Percentiles rank a stretch among this genome's conserved stretches.
phyloP scores from a whole-genome alignment of 306 rosid species.

The Quercus aquifolioides region DNA sequence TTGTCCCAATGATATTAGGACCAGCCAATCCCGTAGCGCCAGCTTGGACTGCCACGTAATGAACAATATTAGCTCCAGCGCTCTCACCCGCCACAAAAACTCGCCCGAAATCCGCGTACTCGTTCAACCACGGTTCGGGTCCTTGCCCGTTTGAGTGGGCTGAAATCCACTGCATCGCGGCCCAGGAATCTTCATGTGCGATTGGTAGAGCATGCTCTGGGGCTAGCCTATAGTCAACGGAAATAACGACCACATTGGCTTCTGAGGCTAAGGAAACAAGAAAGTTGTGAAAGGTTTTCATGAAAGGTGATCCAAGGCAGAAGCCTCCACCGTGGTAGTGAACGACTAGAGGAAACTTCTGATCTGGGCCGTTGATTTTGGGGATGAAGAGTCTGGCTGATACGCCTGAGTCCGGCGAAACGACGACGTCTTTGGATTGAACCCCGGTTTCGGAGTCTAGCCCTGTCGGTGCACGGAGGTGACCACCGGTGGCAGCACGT shows the following conservation, averaged over 20 bases:
- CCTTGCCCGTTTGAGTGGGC: conserved; percentile 9
- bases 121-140: conserved; percentile 29
- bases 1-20: conserved; percentile 3
- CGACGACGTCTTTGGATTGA: conserved; percentile 16
- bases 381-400: conserved; percentile 23
- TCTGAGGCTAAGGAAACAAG: conserved; percentile 2
- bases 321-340: conserved; percentile 34
- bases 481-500: no score
- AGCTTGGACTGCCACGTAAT: conserved; percentile 22
- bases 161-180: conserved; percentile 24
- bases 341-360: conserved; percentile 26
- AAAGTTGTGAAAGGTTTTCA: neutral
- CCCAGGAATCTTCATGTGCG: conserved; percentile 23
- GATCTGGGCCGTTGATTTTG: neutral
- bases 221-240: conserved; percentile 28
- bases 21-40: conserved; percentile 5
- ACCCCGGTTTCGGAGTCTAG: conserved; percentile 17
- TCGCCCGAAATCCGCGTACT: conserved; percentile 16
- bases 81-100: conserved; percentile 31
- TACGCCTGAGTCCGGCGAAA: conserved; percentile 1
- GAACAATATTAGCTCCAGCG: conserved; percentile 25
- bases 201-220: conserved; percentile 27
- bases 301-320: conserved; percentile 27
- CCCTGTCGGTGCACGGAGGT: neutral
- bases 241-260: conserved; percentile 9